phyloP scores from a whole-genome alignment of 2,329 filamentous ascomycete species.

The Diaporthe aspalathi region DNA sequence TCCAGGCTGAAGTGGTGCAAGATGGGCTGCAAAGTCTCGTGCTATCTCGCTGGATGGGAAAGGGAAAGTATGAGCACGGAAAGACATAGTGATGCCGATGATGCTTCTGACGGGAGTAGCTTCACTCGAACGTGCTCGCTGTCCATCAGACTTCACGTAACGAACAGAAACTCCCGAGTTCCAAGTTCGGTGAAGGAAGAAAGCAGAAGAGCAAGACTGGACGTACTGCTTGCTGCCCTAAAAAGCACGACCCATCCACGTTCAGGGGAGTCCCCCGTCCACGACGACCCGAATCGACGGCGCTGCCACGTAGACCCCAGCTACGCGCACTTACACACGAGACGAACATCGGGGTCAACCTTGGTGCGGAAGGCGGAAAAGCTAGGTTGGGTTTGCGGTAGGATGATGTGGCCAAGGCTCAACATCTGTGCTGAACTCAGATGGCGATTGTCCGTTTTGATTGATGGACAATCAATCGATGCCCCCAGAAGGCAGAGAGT shows the following conservation, averaged over 20 bases:
- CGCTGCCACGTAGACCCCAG: slow-evolving; percentile 13
- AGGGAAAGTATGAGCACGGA: background rate
- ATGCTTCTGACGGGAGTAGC: background rate
- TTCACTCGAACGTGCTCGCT: background rate
- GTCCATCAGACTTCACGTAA: no score
- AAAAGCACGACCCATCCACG: background rate
- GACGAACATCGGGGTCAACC: background rate
- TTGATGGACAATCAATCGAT: background rate
- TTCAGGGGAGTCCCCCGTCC: background rate
- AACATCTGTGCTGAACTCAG: background rate
- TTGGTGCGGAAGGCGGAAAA: background rate
- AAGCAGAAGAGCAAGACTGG: background rate
- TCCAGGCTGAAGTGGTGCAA: background rate
- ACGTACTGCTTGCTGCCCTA: background rate
- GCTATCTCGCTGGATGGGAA: background rate
- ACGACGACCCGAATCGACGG: background rate
- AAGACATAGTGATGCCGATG: no score
- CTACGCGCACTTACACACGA: background rate
- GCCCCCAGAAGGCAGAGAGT: background rate
- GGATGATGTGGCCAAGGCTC: background rate
- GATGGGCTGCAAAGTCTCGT: background rate
- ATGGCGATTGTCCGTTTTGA: no score
- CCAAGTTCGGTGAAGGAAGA: background rate
- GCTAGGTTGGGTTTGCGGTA: background rate
- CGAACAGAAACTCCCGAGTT: background rate